phyloP scores from a whole-genome alignment of 805 yeast genomes.

The Blastobotrys terrestris region DNA sequence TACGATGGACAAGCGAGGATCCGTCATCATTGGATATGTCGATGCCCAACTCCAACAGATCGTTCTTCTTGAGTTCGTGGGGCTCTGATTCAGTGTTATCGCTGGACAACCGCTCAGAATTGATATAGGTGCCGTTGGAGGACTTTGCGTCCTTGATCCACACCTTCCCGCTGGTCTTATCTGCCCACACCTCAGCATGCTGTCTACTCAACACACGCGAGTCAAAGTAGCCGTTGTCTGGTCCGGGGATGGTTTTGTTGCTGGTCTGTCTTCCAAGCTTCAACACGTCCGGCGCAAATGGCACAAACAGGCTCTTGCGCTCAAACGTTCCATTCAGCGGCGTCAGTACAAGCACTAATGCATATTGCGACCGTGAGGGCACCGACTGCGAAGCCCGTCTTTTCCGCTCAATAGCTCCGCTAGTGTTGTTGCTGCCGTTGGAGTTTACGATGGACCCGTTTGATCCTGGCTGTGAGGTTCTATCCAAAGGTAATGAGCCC shows the following conservation, averaged over 20 bases:
- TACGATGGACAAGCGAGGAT: slow-evolving; percentile 64
- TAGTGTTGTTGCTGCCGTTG: slow-evolving; percentile 2
- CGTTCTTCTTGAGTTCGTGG: slow-evolving; percentile 67
- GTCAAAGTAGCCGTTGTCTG: slow-evolving; percentile 89
- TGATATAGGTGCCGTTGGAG: slow-evolving; percentile 91
- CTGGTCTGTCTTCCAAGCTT: slow-evolving; percentile 83
- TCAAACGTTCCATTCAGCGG: slow-evolving; percentile 81
- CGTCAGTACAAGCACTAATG: slow-evolving; percentile 53
- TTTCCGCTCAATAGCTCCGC: not conserved
- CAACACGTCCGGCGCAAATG: slow-evolving; percentile 72
- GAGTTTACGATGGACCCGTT: not conserved
- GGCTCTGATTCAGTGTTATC: slow-evolving; percentile 47
- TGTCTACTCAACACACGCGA: slow-evolving; percentile 87
- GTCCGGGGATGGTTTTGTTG: slow-evolving; percentile 44
- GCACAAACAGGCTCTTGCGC: slow-evolving; percentile 70
- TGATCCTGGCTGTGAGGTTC: not conserved
- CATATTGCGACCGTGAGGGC: slow-evolving; percentile 30
- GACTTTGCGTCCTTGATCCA: slow-evolving; percentile 82
- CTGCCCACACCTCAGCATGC: slow-evolving; percentile 87
- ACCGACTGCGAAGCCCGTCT: slow-evolving; percentile 5
- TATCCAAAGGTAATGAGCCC: slow-evolving; percentile 4
- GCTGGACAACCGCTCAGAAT: slow-evolving; percentile 59
- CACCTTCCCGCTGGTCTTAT: slow-evolving; percentile 54
- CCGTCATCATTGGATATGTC: slow-evolving; percentile 51
- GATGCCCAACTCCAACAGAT: slow-evolving; percentile 87